phyloP scores from a whole-genome alignment of 2,329 filamentous ascomycete species.

The Uncinocarpus reesii region DNA sequence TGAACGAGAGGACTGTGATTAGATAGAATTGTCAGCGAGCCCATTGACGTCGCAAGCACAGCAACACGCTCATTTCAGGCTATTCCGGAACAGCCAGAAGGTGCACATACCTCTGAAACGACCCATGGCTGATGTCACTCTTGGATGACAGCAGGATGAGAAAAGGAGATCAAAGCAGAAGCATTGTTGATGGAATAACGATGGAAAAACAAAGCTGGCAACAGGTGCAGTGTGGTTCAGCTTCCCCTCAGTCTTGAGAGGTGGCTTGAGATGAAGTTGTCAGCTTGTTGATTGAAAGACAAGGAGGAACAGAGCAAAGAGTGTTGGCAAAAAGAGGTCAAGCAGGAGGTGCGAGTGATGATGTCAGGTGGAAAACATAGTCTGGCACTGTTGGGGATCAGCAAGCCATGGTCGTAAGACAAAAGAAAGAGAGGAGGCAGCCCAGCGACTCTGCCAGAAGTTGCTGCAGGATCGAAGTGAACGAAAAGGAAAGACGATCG shows the following conservation, averaged over 20 bases:
- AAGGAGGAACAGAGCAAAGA: neutral
- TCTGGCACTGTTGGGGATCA: constrained; percentile 21
- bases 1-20: constrained; percentile 13
- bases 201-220: too few relatives aligned
- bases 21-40: neutral
- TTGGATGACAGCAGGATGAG: neutral
- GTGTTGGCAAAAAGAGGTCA: neutral
- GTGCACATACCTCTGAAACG: constrained; percentile 15
- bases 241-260: too few relatives aligned
- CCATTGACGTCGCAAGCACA: too few relatives aligned
- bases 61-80: neutral
- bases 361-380: constrained; percentile 13
- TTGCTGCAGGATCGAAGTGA: too few relatives aligned
- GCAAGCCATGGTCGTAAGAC: neutral
- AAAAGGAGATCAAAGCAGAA: neutral
- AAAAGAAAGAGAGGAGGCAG: neutral
- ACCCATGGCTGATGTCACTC: constrained; percentile 13
- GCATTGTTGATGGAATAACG: neutral
- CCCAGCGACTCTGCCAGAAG: too few relatives aligned
- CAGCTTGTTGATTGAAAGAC: neutral
- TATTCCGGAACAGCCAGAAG: neutral
- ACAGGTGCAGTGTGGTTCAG: too few relatives aligned
- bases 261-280: too few relatives aligned
- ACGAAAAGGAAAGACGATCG: neutral
- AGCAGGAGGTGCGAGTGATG: constrained; percentile 1